These are phyloP conservation scores for Salix suchowensis DNA, from an alignment of 345 rosid species.

Conservation along the genomic window DNA sequence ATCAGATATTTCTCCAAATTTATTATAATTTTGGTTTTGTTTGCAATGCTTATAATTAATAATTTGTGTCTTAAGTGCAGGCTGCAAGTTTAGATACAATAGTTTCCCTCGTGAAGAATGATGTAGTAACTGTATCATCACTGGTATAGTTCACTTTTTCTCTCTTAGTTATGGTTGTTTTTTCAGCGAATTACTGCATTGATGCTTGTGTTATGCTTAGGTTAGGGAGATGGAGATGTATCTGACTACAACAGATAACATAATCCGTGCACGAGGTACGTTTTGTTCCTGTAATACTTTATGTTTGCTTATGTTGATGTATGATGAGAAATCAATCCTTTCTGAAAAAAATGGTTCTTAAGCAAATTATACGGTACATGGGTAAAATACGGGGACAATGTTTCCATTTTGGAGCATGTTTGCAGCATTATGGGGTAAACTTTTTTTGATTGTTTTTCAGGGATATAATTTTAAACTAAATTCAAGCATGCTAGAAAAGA, in stretches of 20 bases:
- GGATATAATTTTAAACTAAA: background rate
- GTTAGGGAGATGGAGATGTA: conserved; percentile 82
- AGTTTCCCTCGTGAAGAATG: conserved; percentile 58
- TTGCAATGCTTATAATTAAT: background rate
- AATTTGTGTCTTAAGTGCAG: conserved; percentile 29
- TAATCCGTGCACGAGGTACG: conserved; percentile 72
- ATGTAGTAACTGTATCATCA: conserved; percentile 38
- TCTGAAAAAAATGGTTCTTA: background rate
- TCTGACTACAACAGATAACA: conserved; percentile 64
- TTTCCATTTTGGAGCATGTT: background rate
- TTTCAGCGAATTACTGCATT: background rate
- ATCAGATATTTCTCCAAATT: background rate
- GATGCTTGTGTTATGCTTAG: conserved; percentile 26
- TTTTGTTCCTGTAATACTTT: background rate
- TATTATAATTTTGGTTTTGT: background rate
- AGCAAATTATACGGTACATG: background rate
- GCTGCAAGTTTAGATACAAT: conserved; percentile 58
- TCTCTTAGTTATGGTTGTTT: background rate
- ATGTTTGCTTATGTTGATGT: background rate
- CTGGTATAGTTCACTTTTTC: conserved; percentile 41
- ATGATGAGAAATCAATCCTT: background rate
- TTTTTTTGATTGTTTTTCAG: background rate
- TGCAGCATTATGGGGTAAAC: background rate
- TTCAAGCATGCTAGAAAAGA: background rate
- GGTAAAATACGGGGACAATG: background rate